These are phyloP conservation scores for Huiozyma naganishii DNA, from an alignment of 805 yeast genomes.

Conservation along the genomic window DNA sequence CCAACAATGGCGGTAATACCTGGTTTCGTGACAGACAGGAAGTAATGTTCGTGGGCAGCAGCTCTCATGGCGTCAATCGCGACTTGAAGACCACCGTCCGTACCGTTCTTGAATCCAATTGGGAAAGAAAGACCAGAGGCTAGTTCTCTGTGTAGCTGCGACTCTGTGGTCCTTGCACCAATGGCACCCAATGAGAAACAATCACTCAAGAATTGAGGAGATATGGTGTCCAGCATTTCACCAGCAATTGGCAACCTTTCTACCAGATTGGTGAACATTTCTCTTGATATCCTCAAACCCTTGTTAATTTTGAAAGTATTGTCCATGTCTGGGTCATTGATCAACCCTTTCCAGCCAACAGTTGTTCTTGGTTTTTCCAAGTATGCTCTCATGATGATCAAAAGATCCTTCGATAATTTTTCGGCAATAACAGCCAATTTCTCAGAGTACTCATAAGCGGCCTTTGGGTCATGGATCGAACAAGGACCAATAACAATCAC, in stretches of 20 bases:
- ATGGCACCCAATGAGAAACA: constrained; percentile 94
- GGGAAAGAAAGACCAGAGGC: constrained; percentile 97
- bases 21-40: constrained; percentile 88
- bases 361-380: constrained; percentile 97
- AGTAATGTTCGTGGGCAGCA: constrained; percentile 88
- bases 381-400: constrained; percentile 93
- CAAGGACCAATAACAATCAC: constrained; percentile 94
- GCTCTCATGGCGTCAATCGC: constrained; percentile 92
- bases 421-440: constrained; percentile 49
- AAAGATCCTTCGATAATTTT: constrained; percentile 60
- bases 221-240: constrained; percentile 95
- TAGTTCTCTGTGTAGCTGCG: constrained; percentile 92
- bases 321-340: constrained; percentile 94
- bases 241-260: constrained; percentile 85
- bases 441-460: constrained; percentile 82
- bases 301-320: constrained; percentile 88
- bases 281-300: constrained; percentile 82
- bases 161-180: constrained; percentile 98
- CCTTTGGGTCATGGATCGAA: constrained; percentile 87
- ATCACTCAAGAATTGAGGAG: constrained; percentile 91
- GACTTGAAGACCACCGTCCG: constrained; percentile 91
- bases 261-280: constrained; percentile 75
- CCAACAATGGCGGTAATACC: constrained; percentile 95
- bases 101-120: constrained; percentile 95
- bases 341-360: constrained; percentile 98